A percentile compares a stretch with the other conserved stretches of the same genome.
Conservation (phyloP, 148 eudicot genomes). For the Fagopyrum esculentum region DNA sequence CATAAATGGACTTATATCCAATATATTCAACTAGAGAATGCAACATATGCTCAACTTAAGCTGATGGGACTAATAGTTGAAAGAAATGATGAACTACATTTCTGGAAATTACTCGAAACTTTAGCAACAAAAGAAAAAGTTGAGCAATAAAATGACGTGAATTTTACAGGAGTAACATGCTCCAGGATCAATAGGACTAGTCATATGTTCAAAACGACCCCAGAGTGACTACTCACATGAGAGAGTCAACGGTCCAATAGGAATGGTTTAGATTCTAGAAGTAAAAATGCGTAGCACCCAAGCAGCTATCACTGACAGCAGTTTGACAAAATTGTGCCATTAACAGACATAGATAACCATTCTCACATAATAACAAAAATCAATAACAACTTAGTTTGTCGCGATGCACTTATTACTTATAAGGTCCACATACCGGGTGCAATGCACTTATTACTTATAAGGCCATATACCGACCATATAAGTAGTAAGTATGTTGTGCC, state of each 20-base stretch:
- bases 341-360: too few relatives aligned
- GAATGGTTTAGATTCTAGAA: not conserved
- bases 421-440: too few relatives aligned
- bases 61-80: not conserved
- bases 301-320: too few relatives aligned
- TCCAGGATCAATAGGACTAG: not conserved
- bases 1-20: not conserved
- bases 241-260: not conserved
- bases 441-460: too few relatives aligned
- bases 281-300: not conserved
- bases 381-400: too few relatives aligned
- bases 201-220: not conserved
- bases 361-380: too few relatives aligned
- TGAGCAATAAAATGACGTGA: not conserved
- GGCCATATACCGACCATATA: too few relatives aligned
- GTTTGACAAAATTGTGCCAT: too few relatives aligned
- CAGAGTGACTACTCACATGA: not conserved
- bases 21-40: not conserved
- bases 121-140: not conserved
- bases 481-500: not conserved
- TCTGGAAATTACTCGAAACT: not conserved
- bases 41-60: not conserved
- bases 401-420: too few relatives aligned
- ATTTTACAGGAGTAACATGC: not conserved
- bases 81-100: not conserved